These are phyloP conservation scores for Chenopodium quinoa DNA, from an alignment of 148 eudicot species.

Conservation along the genomic window DNA sequence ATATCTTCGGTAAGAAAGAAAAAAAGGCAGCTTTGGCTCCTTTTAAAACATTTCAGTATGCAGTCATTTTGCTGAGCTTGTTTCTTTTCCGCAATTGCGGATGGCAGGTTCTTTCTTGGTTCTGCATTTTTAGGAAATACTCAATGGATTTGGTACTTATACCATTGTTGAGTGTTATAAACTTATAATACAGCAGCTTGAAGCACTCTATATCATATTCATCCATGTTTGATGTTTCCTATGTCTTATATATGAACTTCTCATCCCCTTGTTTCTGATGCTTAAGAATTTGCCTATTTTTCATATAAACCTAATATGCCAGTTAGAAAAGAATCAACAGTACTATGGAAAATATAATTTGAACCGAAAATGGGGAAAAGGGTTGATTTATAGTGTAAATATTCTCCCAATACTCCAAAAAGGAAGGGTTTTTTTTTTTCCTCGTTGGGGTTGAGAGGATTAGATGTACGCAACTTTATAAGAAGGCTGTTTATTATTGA, in stretches of 20 bases:
- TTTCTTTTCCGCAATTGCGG: conserved; percentile 1
- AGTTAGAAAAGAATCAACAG: too few relatives aligned
- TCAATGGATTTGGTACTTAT: background rate
- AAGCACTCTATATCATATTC: background rate
- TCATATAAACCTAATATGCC: background rate
- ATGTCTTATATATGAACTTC: background rate
- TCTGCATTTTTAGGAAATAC: background rate
- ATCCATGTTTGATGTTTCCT: background rate
- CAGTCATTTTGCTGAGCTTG: conserved; percentile 1
- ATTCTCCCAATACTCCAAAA: too few relatives aligned
- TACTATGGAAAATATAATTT: too few relatives aligned
- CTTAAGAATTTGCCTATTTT: background rate
- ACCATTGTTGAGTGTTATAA: background rate
- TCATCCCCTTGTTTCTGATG: background rate
- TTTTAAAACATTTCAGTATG: conserved; percentile 22
- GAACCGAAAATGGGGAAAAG: too few relatives aligned
- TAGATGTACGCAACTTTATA: background rate
- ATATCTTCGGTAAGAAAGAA: conserved; percentile 24
- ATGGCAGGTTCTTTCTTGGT: background rate
- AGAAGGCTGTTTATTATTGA: background rate
- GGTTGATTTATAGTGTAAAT: too few relatives aligned
- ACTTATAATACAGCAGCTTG: background rate
- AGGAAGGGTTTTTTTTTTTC: too few relatives aligned
- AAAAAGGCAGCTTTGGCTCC: conserved; percentile 13
- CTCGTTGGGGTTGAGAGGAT: too few relatives aligned